Percentiles rank a stretch among this genome's conserved stretches.
Evolutionary conservation across 2,329 filamentous ascomycete species (phyloP).

Genomic region (Cadophora sp.): DNA sequence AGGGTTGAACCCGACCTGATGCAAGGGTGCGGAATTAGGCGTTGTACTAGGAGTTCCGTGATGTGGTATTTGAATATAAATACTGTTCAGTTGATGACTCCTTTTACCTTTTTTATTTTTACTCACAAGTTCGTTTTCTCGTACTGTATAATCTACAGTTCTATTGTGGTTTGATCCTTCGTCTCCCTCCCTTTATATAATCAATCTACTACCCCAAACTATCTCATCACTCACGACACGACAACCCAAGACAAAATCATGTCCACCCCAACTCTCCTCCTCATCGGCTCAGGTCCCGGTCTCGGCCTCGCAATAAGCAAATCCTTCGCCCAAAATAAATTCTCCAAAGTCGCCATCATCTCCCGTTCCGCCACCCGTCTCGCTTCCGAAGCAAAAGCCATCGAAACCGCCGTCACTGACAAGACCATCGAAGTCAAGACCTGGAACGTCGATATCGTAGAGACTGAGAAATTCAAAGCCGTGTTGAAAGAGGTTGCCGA

Average conservation of each 20-base stretch:
- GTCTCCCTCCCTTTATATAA: background rate
- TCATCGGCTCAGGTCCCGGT: conserved; percentile 57
- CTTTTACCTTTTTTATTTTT: background rate
- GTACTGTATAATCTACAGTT: background rate
- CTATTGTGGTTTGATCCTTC: background rate
- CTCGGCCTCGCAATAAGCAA: conserved; percentile 53
- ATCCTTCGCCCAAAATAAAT: conserved; percentile 52
- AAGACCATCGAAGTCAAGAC: conserved; percentile 49
- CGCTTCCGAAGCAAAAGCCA: conserved; percentile 45
- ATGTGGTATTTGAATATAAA: background rate
- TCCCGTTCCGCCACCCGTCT: conserved; percentile 53
- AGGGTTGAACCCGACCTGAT: too few relatives aligned
- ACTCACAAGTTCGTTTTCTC: too few relatives aligned
- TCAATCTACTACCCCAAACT: background rate
- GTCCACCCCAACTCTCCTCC: conserved; percentile 35
- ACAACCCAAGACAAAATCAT: background rate
- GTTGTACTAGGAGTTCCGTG: background rate
- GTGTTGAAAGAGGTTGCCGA: conserved; percentile 52
- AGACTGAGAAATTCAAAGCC: conserved; percentile 47
- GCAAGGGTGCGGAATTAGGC: background rate
- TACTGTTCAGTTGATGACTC: background rate
- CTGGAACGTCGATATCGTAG: conserved; percentile 53
- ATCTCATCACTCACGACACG: background rate
- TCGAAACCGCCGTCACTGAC: conserved; percentile 44
- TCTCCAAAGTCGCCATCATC: conserved; percentile 56